Percentiles rank a stretch among this genome's conserved stretches.
These are phyloP conservation scores for Sorghum bicolor DNA, from an alignment of 176 grass and related monocot species.

Conservation along the genomic window Sorghum_bicolor_NCBIv3 NC_012871.2:4346501-4347000, in stretches of 20 bases:
- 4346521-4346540: not conserved
- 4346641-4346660: not conserved
- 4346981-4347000: too few species aligned
- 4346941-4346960: too few species aligned
- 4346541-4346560: not conserved
- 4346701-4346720: slow-evolving; percentile 7
- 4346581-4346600: not conserved
- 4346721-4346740: slow-evolving; percentile 4
- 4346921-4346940: too few species aligned
- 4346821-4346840: not conserved
- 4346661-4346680: not conserved
- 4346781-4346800: not conserved
- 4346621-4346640: not conserved
- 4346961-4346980: too few species aligned
- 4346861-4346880: too few species aligned
- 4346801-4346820: not conserved
- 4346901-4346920: too few species aligned
- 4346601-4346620: not conserved
- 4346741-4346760: not conserved
- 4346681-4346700: not conserved
- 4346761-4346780: not conserved
- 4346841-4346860: not conserved
- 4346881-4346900: not conserved
- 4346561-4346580: not conserved
- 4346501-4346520: not conserved